Base-by-base conservation (phyloP, 1,139 yeast species). In the Blastobotrys malaysiensis region DNA sequence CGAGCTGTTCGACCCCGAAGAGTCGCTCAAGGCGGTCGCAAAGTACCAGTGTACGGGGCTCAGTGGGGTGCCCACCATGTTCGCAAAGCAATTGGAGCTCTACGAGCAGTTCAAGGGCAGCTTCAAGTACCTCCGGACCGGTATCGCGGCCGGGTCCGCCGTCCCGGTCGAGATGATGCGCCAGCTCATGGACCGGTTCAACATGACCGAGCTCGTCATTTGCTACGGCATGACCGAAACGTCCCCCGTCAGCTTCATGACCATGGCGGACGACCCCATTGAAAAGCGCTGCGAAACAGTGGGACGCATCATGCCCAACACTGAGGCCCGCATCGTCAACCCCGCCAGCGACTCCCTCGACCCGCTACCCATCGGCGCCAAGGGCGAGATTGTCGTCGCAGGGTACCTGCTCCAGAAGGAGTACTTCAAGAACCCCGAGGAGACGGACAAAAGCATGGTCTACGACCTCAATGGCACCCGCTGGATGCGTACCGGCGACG, bases 161-260 rank as follows among this genome's bases (percentile, higher is more conserved):
- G 64, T 68, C 9, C 71, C 71, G 14, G 56, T 65, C 5, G 69
- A 66, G 47, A 61, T 68, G 46, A 68, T 68, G 72, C 57, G 56
- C 11, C 56, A 61, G 19, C 58, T 68, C 26, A 54, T 57, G 9
- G 14, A 55, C 9, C 55, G 55, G 14, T 53, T 69, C 48, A 63
- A 64, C 50, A 57, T 68, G 39, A 46, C 48, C 36, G 65, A 64
- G 47, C 62, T 69, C 36, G 65, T 69, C 9, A 69, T 69, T 48
- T 67, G 72, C 57, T 69, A 69, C 53, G 72, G 72, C 19, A 69
- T 69, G 72, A 69, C 72, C 5, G 72, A 69, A 49, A 69, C 72
- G 1, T 58, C 70, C 1, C 72, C 72, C 0, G 71, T 68, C 9
- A 60, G 67, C 24, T 65, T 66, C 59, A 68, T 69, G 72, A 60